These are phyloP conservation scores for Aspergillus sparsus DNA, from an alignment of 495 filamentous ascomycete genomes.

Conservation along the genomic window DNA sequence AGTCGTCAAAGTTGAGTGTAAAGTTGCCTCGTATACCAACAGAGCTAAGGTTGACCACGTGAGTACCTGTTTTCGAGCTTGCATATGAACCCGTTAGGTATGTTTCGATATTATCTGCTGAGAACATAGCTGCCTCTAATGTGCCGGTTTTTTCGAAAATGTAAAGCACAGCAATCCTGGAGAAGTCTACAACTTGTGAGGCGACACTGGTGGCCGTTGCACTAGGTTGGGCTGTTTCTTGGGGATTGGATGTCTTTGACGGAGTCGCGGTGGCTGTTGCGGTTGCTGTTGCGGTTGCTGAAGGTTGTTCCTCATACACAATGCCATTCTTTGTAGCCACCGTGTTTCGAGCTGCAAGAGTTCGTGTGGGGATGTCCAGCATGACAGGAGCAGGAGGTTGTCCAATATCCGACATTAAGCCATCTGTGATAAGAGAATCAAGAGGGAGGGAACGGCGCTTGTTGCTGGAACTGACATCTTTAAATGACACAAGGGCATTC, in stretches of 20 bases:
- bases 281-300: slow-evolving; percentile 14
- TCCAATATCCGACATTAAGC: slow-evolving; percentile 4
- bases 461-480: slow-evolving; percentile 43
- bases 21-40: slow-evolving; percentile 34
- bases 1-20: slow-evolving; percentile 44
- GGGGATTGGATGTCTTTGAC: slow-evolving; percentile 21
- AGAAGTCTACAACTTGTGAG: slow-evolving; percentile 45
- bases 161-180: slow-evolving; percentile 50
- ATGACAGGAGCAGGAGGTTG: slow-evolving; percentile 12
- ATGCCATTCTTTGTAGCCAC: slow-evolving; percentile 48
- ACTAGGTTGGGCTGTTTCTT: slow-evolving; percentile 22
- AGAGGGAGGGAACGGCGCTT: slow-evolving; percentile 30
- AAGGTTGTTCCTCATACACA: slow-evolving; percentile 35
- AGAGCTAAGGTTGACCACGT: slow-evolving; percentile 21
- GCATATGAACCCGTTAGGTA: slow-evolving; percentile 36
- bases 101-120: slow-evolving; percentile 37
- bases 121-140: slow-evolving; percentile 36
- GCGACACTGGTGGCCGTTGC: slow-evolving; percentile 17
- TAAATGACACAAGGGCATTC: slow-evolving; percentile 85
- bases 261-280: slow-evolving; percentile 21
- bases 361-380: slow-evolving; percentile 22
- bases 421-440: slow-evolving; percentile 16
- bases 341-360: slow-evolving; percentile 33
- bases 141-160: slow-evolving; percentile 51
- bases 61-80: slow-evolving; percentile 18